phyloP scores from a whole-genome alignment of 345 rosid species.

The Eucalyptus curtisii region DNA sequence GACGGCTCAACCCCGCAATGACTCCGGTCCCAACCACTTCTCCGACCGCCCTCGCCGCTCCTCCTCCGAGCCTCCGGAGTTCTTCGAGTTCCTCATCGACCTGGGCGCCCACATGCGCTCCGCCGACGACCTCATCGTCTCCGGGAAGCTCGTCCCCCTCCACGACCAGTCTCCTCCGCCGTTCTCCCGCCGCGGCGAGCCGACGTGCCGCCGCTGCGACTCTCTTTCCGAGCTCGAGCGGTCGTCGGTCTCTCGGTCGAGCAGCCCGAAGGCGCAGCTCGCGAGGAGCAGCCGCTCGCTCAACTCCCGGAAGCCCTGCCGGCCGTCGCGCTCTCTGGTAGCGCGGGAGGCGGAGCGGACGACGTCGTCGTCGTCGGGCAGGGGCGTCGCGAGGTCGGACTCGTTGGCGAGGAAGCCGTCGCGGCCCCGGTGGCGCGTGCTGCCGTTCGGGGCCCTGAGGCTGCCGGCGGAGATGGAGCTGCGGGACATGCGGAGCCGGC shows the following conservation, averaged over 20 bases:
- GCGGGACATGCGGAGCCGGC: conserved; percentile 56
- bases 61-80: not conserved
- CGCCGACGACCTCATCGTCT: conserved; percentile 62
- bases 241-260: not conserved
- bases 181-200: no score
- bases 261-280: conserved; percentile 7
- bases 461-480: conserved; percentile 54
- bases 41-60: not conserved
- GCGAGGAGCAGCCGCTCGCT: conserved; percentile 56
- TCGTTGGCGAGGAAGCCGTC: not conserved
- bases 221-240: conserved; percentile 25
- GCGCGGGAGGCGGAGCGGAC: conserved; percentile 5
- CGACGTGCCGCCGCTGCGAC: conserved; percentile 24
- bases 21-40: not conserved
- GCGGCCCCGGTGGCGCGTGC: conserved; percentile 51
- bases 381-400: conserved; percentile 6
- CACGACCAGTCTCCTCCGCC: not conserved
- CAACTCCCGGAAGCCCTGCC: conserved; percentile 25
- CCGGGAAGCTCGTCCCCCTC: conserved; percentile 58
- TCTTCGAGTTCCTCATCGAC: not conserved
- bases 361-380: conserved; percentile 7
- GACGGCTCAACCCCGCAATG: not conserved
- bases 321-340: not conserved
- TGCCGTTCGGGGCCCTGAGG: conserved; percentile 53
- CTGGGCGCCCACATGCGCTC: conserved; percentile 24